These are phyloP conservation scores for Tephrocybe sp. DNA, from an alignment of 768 basidiomycete genomes.

Conservation along the genomic window DNA sequence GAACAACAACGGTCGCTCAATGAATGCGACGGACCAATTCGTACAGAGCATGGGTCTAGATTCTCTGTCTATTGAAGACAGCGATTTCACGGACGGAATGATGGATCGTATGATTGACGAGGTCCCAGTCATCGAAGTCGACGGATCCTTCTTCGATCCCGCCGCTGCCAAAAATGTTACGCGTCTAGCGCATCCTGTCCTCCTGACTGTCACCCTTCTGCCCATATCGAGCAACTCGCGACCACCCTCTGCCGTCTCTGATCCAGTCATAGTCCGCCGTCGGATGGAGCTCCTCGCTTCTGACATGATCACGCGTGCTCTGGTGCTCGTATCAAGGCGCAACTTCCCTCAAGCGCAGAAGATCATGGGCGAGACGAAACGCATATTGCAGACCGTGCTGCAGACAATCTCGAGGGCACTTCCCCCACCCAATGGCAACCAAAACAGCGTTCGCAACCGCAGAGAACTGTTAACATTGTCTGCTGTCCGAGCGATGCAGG, in stretches of 20 bases:
- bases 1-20: constrained; percentile 28
- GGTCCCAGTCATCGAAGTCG: constrained; percentile 93
- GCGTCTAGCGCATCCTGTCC: constrained; percentile 86
- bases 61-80: constrained; percentile 68
- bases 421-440: constrained; percentile 51
- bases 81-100: constrained; percentile 85
- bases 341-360: constrained; percentile 91
- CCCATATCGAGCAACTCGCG: constrained; percentile 48
- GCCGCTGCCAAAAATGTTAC: constrained; percentile 80
- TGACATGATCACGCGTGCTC: constrained; percentile 95
- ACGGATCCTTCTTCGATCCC: constrained; percentile 94
- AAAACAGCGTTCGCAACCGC: constrained; percentile 63
- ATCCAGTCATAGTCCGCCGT: constrained; percentile 88
- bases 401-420: constrained; percentile 79
- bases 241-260: constrained; percentile 56
- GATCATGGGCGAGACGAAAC: constrained; percentile 87
- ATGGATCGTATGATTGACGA: constrained; percentile 98
- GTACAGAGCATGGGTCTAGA: constrained; percentile 86
- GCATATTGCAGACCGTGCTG: constrained; percentile 89
- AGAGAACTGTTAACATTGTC: constrained; percentile 74
- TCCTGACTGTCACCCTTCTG: constrained; percentile 91
- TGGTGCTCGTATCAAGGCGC: constrained; percentile 89
- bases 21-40: constrained; percentile 88
- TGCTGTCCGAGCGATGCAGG: constrained; percentile 79
- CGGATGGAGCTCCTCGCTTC: constrained; percentile 95